Conservation (phyloP, 106 monocot genomes). For the Cymbidium sinense region DNA sequence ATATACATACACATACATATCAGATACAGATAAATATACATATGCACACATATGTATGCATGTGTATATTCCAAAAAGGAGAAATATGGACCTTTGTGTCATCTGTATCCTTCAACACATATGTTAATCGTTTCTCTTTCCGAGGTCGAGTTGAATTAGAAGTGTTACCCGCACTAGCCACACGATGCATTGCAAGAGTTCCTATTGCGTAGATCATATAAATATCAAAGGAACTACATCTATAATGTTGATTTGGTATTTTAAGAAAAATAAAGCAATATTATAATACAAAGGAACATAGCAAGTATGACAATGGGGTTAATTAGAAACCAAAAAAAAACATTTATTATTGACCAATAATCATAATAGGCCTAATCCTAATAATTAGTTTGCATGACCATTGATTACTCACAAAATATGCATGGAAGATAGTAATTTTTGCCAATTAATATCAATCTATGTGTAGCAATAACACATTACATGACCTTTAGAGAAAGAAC, state of each 20-base stretch:
- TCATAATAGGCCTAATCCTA: not conserved
- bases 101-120: constrained; percentile 90
- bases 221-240: not conserved
- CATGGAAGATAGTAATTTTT: not conserved
- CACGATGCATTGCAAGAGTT: constrained; percentile 72
- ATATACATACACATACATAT: too few relatives aligned
- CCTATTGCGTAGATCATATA: constrained; percentile 13
- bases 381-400: not conserved
- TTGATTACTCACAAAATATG: not conserved
- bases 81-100: constrained; percentile 53
- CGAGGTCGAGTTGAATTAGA: constrained; percentile 74
- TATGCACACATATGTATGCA: too few relatives aligned
- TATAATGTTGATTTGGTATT: not conserved
- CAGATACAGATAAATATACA: too few relatives aligned
- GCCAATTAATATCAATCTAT: not conserved
- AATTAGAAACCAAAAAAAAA: not conserved
- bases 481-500: not conserved
- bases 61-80: too few relatives aligned
- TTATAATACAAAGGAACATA: not conserved
- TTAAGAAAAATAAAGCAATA: not conserved
- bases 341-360: not conserved
- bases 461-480: not conserved
- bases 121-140: constrained; percentile 91
- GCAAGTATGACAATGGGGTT: not conserved
- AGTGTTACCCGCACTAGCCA: constrained; percentile 78